These are phyloP conservation scores for Tricholoma furcatifolium DNA, from an alignment of 768 basidiomycete genomes.

Conservation along the genomic window DNA sequence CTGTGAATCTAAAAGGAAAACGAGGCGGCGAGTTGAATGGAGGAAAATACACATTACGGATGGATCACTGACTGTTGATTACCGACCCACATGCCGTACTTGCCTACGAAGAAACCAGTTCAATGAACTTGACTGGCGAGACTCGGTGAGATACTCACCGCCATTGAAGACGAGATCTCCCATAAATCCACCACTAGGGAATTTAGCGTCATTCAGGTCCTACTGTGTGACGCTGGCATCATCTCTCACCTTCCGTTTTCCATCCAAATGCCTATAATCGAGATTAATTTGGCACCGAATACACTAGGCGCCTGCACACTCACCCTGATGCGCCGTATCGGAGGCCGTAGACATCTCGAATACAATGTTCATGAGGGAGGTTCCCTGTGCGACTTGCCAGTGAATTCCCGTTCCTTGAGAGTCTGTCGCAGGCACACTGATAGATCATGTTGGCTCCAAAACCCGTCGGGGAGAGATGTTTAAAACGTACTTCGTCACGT, in stretches of 20 bases:
- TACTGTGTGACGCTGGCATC: not conserved
- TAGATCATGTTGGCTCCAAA: not conserved
- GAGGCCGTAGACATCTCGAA: constrained; percentile 68
- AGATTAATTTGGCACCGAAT: not conserved
- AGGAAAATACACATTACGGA: no score
- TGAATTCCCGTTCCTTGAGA: constrained; percentile 69
- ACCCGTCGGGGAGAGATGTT: not conserved
- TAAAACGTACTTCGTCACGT: constrained; percentile 42
- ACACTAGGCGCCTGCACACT: not conserved
- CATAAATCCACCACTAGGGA: constrained; percentile 49
- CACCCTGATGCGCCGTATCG: constrained; percentile 69
- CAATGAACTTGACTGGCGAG: no score
- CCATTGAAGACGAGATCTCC: constrained; percentile 53
- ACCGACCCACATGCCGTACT: constrained; percentile 72
- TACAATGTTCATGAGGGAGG: constrained; percentile 49
- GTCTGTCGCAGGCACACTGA: constrained; percentile 48
- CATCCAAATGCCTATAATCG: constrained; percentile 51
- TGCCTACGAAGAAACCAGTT: constrained; percentile 45
- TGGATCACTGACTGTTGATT: constrained; percentile 37
- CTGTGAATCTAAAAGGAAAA: constrained; percentile 48
- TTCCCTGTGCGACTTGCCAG: constrained; percentile 67
- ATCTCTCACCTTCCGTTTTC: constrained; percentile 68
- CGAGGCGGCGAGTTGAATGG: no score
- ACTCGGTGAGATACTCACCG: no score
- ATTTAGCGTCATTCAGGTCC: not conserved